Percentiles rank a stretch among this genome's conserved stretches.
Conservation (phyloP, 1,139 yeast species). For the Entelexis sorbosivorans region DNA sequence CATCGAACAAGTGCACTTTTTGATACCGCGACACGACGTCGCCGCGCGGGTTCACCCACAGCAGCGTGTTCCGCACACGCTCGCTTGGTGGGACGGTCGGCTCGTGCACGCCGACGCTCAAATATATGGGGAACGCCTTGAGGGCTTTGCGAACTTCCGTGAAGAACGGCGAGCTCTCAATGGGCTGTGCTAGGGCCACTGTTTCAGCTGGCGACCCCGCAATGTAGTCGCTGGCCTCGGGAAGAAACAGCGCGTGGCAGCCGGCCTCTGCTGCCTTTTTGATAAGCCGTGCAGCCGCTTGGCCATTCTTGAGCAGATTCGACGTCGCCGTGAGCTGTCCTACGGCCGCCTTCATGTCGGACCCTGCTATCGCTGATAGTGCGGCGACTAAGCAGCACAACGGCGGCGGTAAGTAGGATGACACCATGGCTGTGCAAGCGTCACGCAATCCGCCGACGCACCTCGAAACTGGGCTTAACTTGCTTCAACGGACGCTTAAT, state of each 20-base stretch:
- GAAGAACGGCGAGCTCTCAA: conserved; percentile 41
- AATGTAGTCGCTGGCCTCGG: conserved; percentile 88
- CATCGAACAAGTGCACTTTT: conserved; percentile 83
- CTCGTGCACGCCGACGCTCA: conserved; percentile 75
- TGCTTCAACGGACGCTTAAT: no score
- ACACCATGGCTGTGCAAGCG: no score
- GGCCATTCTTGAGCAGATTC: conserved; percentile 48
- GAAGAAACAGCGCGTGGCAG: conserved; percentile 64
- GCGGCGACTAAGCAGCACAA: conserved; percentile 1
- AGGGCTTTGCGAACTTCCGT: conserved; percentile 40
- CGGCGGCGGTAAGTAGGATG: no score
- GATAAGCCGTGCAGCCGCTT: conserved; percentile 47
- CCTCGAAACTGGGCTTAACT: no score
- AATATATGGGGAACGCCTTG: conserved; percentile 32
- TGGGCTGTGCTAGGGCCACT: conserved; percentile 42
- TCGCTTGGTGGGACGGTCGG: conserved; percentile 37
- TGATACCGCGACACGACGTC: conserved; percentile 58
- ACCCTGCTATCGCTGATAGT: neutral
- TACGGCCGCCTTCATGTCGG: conserved; percentile 26
- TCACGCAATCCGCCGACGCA: no score
- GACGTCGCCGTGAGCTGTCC: conserved; percentile 80
- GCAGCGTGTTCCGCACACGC: conserved; percentile 56
- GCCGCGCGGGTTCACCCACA: conserved; percentile 62
- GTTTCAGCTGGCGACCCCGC: conserved; percentile 62
- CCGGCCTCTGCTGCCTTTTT: conserved; percentile 48